A percentile compares a stretch with the other conserved stretches of the same genome.
These are phyloP conservation scores for Parascedosporium putredinis DNA, from an alignment of 2,329 filamentous ascomycete species.

Conservation along the genomic window DNA sequence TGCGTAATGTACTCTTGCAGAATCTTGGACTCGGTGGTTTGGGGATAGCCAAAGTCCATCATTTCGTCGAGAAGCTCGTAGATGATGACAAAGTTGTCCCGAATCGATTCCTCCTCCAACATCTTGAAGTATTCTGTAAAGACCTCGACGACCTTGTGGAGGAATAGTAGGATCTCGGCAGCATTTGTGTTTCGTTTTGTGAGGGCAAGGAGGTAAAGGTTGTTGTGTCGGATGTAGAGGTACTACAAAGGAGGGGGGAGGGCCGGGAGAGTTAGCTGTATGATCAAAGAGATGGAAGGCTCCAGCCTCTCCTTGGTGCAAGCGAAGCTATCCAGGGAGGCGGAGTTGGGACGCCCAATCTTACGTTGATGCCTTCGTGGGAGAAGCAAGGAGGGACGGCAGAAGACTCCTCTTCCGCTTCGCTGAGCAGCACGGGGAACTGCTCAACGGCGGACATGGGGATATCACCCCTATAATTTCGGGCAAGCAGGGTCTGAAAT, in stretches of 20 bases:
- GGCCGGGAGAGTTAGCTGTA: no score
- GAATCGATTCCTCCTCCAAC: conserved; percentile 94
- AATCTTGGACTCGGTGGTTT: conserved; percentile 97
- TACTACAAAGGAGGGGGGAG: conserved; percentile 47
- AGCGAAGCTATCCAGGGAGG: no score
- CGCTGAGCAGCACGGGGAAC: conserved; percentile 88
- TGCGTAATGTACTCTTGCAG: conserved; percentile 99
- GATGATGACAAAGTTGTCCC: conserved; percentile 98
- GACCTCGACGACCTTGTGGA: conserved; percentile 96
- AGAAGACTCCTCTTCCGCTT: conserved; percentile 98
- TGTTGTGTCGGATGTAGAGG: conserved; percentile 98
- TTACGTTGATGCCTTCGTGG: conserved; percentile 93
- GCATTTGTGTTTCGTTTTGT: conserved; percentile 99
- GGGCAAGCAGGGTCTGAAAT: conserved; percentile 95
- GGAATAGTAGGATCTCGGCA: conserved; percentile 93
- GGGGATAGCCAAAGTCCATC: conserved; percentile 99
- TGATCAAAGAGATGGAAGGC: no score
- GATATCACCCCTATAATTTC: conserved; percentile 97
- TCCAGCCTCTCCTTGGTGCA: no score
- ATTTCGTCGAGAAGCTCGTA: conserved; percentile 98
- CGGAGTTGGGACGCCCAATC: no score
- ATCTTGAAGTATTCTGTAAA: conserved; percentile 99
- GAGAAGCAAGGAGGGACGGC: conserved; percentile 97
- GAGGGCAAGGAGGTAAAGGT: conserved; percentile 92
- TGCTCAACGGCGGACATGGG: conserved; percentile 99